Evolutionary conservation across 2,329 filamentous ascomycete genomes (phyloP), one percentile per base, ranked within the genome.

Genomic region (Penicillium sp.): DNA sequence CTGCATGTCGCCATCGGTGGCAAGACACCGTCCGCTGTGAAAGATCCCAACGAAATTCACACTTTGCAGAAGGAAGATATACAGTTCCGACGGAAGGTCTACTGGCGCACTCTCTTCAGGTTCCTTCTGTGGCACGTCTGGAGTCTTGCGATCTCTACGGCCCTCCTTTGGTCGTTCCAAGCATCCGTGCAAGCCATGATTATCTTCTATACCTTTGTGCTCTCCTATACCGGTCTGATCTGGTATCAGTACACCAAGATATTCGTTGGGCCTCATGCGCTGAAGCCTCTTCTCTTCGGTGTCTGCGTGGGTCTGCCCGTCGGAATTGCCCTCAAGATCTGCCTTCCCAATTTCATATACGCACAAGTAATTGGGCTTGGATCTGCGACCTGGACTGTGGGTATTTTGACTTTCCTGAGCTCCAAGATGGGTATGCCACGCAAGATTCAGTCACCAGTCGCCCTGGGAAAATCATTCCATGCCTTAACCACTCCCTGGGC

Each of bases 201-300:
- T 53, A 76, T 81, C 67, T 83, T 80, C 62, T 67, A 79, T 22
- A 61, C 74, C 4, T 81, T 81, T 41, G 69, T 79, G 11, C 63
- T 72, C 14, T 71, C 78, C 7, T 81, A 81, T 56, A 79, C 76
- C 20, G 80, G 80, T 3, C 63, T 82, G 28, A 69, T 82, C 7
- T 78, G 77, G 63, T 82, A 81, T 51, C 79, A 79, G 60, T 79
- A 78, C 64, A 78, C 70, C 35, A 79, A 76, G 63, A 80, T 81
- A 38, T 81, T 79, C 60, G 74, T 75, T 7, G 79, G 79, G 0
- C 74, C 76, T 1, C 70, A 76, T 48, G 75, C 76, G 1, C 65
- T 80, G 39, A 76, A 76, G 56, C 76, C 77, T 5, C 70, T 82
- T 5, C 57, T 79, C 6, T 57, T 70, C n/a, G 78, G 77, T 11